Evolutionary conservation across 2,329 filamentous ascomycete species (phyloP).

Genomic region (Aspergillus awamori): DNA sequence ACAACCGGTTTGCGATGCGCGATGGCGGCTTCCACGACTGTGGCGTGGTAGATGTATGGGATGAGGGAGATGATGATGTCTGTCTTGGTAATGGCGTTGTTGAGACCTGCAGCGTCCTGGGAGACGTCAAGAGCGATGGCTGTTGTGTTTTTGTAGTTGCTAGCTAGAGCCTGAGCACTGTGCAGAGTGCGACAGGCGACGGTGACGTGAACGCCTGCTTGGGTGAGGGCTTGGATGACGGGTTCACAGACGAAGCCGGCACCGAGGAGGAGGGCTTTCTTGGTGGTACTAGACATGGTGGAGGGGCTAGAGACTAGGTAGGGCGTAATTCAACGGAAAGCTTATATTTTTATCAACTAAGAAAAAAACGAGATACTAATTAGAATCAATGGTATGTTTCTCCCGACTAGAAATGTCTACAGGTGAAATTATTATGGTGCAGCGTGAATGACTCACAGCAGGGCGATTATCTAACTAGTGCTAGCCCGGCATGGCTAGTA

Average conservation of each 20-base stretch:
- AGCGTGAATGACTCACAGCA: too few relatives aligned
- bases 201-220: constrained; percentile 9
- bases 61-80: constrained; percentile 6
- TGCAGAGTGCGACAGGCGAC: constrained; percentile 10
- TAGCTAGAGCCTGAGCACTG: not conserved
- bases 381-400: too few relatives aligned
- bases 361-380: too few relatives aligned
- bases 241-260: constrained; percentile 8
- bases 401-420: too few relatives aligned
- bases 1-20: constrained; percentile 4
- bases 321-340: too few relatives aligned
- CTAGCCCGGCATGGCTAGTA: too few relatives aligned
- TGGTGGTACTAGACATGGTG: not conserved
- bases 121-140: not conserved
- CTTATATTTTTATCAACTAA: too few relatives aligned
- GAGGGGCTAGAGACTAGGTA: not conserved
- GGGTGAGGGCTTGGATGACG: constrained; percentile 2
- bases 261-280: constrained; percentile 1
- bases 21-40: constrained; percentile 1
- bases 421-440: too few relatives aligned
- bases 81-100: not conserved
- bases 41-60: not conserved
- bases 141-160: constrained; percentile 1
- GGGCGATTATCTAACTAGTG: too few relatives aligned
- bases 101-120: not conserved